Percentiles rank a stretch among this genome's conserved stretches.
Evolutionary conservation across 495 filamentous ascomycete species (phyloP).

Genomic region (Penicillium nucicola): DNA sequence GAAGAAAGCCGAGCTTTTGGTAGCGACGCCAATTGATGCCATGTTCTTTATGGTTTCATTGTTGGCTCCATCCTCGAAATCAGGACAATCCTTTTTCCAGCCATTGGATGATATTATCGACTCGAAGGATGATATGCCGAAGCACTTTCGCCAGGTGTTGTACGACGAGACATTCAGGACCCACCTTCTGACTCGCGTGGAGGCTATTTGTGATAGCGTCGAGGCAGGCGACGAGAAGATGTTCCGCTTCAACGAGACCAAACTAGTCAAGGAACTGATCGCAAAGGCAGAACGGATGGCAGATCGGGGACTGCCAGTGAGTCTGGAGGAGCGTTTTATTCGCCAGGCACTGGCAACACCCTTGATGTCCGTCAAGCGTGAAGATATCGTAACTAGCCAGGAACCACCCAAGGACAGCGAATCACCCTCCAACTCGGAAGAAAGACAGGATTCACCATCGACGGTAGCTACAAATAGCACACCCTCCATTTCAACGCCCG

Average conservation of each 20-base stretch:
- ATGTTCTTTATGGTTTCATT: conserved; percentile 80
- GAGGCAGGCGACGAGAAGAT: conserved; percentile 78
- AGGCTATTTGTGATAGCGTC: conserved; percentile 70
- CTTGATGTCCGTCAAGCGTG: conserved; percentile 56
- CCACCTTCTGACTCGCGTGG: conserved; percentile 51
- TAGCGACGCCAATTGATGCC: conserved; percentile 81
- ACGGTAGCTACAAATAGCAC: conserved; percentile 36
- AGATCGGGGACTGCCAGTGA: conserved; percentile 62
- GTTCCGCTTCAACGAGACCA: conserved; percentile 70
- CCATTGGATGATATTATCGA: conserved; percentile 81
- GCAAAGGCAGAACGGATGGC: conserved; percentile 71
- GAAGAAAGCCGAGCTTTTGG: conserved; percentile 64
- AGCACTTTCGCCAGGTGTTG: conserved; percentile 57
- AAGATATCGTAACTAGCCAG: conserved; percentile 29
- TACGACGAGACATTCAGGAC: conserved; percentile 42
- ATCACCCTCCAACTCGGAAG: conserved; percentile 27
- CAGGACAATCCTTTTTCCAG: conserved; percentile 58
- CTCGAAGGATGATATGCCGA: conserved; percentile 48
- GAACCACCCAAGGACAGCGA: conserved; percentile 11
- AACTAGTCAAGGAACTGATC: conserved; percentile 64
- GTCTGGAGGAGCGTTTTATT: conserved; percentile 85
- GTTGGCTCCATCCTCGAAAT: conserved; percentile 44
- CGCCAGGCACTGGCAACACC: conserved; percentile 71
- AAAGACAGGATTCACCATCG: conserved; percentile 30
- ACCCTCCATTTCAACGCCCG: conserved; percentile 41